phyloP scores from a whole-genome alignment of 805 yeast species.

The Ogataea trehalophila region DNA sequence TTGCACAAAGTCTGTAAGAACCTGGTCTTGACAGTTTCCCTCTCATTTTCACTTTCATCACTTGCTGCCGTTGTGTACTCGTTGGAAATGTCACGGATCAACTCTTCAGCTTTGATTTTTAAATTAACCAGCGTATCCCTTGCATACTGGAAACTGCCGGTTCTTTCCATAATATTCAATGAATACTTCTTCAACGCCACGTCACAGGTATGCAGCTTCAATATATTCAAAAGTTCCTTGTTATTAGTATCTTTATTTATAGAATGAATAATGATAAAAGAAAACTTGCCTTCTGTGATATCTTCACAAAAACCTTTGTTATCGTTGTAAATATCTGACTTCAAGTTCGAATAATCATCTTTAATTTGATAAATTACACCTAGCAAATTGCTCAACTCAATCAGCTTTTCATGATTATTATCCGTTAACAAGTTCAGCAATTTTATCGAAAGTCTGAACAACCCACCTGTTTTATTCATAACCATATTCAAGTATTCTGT shows the following conservation, averaged over 20 bases:
- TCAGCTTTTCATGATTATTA: slow-evolving; percentile 26
- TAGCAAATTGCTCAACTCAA: slow-evolving; percentile 65
- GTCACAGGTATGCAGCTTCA: slow-evolving; percentile 49
- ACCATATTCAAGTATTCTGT: slow-evolving; percentile 74
- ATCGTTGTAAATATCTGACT: slow-evolving; percentile 42
- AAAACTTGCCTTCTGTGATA: slow-evolving; percentile 82
- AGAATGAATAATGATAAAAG: slow-evolving; percentile 79
- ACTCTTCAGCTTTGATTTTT: slow-evolving; percentile 16
- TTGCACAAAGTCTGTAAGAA: slow-evolving; percentile 7
- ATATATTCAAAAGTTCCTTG: slow-evolving; percentile 43
- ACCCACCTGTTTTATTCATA: slow-evolving; percentile 83
- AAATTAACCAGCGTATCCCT: slow-evolving; percentile 26
- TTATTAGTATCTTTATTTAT: slow-evolving; percentile 34
- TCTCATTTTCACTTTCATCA: not conserved
- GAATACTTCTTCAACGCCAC: slow-evolving; percentile 45
- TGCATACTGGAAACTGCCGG: slow-evolving; percentile 39
- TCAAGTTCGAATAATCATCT: slow-evolving; percentile 77
- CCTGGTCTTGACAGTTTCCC: not conserved
- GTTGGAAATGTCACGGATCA: slow-evolving; percentile 18
- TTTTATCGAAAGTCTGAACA: slow-evolving; percentile 69
- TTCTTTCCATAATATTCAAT: slow-evolving; percentile 38
- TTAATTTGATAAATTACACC: slow-evolving; percentile 82
- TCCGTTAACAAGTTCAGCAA: slow-evolving; percentile 41
- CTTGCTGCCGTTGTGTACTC: slow-evolving; percentile 2
- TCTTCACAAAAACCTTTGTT: slow-evolving; percentile 84